phyloP scores from a whole-genome alignment of 1,284 basidiomycete genomes.

The Trichosporon sp. region DNA sequence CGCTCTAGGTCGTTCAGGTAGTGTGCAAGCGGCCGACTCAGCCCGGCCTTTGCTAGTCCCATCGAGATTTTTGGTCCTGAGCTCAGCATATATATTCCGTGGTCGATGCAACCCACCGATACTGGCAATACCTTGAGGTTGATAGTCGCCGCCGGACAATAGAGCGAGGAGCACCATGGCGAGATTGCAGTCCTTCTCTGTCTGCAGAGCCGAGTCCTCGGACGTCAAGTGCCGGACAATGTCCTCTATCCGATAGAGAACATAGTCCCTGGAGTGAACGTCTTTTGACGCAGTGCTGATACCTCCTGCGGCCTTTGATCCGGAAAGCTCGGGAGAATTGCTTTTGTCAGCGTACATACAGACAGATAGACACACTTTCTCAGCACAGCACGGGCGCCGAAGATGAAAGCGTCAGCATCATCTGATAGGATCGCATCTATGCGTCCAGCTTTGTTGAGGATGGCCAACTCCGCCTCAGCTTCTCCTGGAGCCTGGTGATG shows the following conservation, averaged over 20 bases:
- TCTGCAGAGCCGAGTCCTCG: conserved; percentile 26
- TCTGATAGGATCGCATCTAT: conserved; percentile 89
- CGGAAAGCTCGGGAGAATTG: conserved; percentile 65
- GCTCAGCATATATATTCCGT: no score
- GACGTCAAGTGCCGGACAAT: conserved; percentile 41
- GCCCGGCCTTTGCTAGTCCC: conserved; percentile 50
- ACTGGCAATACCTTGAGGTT: conserved; percentile 51
- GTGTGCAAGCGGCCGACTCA: conserved; percentile 56
- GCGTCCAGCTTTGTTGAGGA: conserved; percentile 68
- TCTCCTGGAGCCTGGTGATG: conserved; percentile 73
- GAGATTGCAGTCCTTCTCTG: conserved; percentile 55
- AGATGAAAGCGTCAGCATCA: conserved; percentile 87
- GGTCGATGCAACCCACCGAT: conserved; percentile 34
- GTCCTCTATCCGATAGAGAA: conserved; percentile 58
- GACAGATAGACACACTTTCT: conserved; percentile 56
- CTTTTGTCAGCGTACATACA: conserved; percentile 46
- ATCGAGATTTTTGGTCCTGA: conserved; percentile 46
- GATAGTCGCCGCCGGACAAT: conserved; percentile 85
- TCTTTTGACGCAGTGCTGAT: not conserved
- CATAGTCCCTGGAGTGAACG: conserved; percentile 61
- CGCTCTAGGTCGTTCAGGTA: conserved; percentile 48
- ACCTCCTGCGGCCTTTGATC: conserved; percentile 53
- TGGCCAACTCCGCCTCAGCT: conserved; percentile 92
- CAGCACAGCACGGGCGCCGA: conserved; percentile 75
- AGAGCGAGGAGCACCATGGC: conserved; percentile 81